Evolutionary conservation across 2,329 filamentous ascomycete species (phyloP).

Genomic region (Colletotrichum sp.): DNA sequence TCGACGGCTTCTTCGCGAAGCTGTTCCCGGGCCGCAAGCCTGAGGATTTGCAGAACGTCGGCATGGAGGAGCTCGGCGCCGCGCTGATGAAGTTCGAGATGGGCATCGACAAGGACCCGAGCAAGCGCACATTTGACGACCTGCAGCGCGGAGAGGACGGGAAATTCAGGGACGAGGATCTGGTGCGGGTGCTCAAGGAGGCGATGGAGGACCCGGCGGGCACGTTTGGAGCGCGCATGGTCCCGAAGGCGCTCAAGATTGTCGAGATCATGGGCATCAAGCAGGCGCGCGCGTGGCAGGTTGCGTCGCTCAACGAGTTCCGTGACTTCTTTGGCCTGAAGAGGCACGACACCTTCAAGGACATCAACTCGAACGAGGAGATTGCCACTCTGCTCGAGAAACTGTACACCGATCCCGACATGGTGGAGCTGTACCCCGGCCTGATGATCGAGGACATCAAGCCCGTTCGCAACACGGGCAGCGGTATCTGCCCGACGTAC

Average conservation of each 20-base stretch:
- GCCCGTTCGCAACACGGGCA: slow-evolving; percentile 52
- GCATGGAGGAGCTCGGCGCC: slow-evolving; percentile 38
- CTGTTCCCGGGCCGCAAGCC: slow-evolving; percentile 39
- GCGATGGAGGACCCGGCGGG: slow-evolving; percentile 67
- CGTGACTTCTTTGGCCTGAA: slow-evolving; percentile 66
- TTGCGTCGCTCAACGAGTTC: slow-evolving; percentile 69
- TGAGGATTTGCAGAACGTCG: slow-evolving; percentile 36
- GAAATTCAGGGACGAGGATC: slow-evolving; percentile 60
- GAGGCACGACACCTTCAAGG: slow-evolving; percentile 59
- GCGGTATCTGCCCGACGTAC: slow-evolving; percentile 56
- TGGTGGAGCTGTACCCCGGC: slow-evolving; percentile 73
- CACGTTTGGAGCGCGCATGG: slow-evolving; percentile 62
- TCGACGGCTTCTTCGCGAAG: slow-evolving; percentile 56
- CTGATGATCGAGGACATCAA: slow-evolving; percentile 66
- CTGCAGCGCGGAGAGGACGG: slow-evolving; percentile 54
- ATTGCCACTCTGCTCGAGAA: slow-evolving; percentile 60
- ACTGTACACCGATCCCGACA: slow-evolving; percentile 67
- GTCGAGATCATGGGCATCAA: slow-evolving; percentile 69
- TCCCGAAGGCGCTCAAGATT: slow-evolving; percentile 61
- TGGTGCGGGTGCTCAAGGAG: slow-evolving; percentile 59
- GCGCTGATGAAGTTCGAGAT: slow-evolving; percentile 37
- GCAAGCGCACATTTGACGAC: slow-evolving; percentile 51
- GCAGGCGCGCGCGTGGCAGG: slow-evolving; percentile 65
- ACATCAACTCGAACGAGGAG: slow-evolving; percentile 63
- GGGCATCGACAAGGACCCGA: slow-evolving; percentile 45